A percentile compares a stretch with the other conserved stretches of the same genome.
phyloP scores from a whole-genome alignment of 2,329 filamentous ascomycete genomes.

The Fusarium algeriense region DNA sequence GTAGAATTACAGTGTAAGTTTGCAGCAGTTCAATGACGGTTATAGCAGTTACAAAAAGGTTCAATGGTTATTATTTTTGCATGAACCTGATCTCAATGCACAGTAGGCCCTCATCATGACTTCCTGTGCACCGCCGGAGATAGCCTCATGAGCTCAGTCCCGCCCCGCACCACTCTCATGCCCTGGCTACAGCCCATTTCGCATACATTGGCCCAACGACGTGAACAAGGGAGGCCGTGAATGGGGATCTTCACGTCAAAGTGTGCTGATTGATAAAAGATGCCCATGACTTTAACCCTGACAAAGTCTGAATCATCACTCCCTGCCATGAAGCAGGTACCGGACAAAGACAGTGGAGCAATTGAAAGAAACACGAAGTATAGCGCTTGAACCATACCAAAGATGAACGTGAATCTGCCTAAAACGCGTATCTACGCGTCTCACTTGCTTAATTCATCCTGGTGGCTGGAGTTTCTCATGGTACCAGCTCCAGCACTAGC shows the following conservation, averaged over 20 bases:
- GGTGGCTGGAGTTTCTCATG: constrained; percentile 41
- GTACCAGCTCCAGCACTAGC: constrained; percentile 32
- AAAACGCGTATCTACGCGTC: constrained; percentile 45
- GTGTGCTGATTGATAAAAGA: constrained; percentile 52
- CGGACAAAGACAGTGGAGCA: constrained; percentile 15
- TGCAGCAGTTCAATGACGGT: neutral
- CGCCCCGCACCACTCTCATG: constrained; percentile 30
- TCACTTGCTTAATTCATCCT: constrained; percentile 36
- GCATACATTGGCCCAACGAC: constrained; percentile 42
- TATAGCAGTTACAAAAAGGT: neutral
- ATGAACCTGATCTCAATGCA: neutral
- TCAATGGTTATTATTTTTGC: constrained; percentile 19
- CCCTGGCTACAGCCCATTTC: constrained; percentile 29
- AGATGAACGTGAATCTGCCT: constrained; percentile 34
- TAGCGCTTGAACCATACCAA: constrained; percentile 23
- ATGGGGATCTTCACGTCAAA: neutral
- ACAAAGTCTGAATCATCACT: constrained; percentile 45
- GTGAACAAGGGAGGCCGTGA: constrained; percentile 23
- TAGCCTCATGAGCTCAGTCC: constrained; percentile 17
- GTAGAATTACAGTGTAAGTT: constrained; percentile 11
- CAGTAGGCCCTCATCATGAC: constrained; percentile 35
- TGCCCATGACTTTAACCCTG: constrained; percentile 39
- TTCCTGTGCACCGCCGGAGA: constrained; percentile 20
- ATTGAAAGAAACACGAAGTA: constrained; percentile 20
- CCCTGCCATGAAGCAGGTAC: constrained; percentile 32